These are phyloP conservation scores for Fusarium tupiense DNA, from an alignment of 2,329 filamentous ascomycete genomes.

Conservation along the genomic window DNA sequence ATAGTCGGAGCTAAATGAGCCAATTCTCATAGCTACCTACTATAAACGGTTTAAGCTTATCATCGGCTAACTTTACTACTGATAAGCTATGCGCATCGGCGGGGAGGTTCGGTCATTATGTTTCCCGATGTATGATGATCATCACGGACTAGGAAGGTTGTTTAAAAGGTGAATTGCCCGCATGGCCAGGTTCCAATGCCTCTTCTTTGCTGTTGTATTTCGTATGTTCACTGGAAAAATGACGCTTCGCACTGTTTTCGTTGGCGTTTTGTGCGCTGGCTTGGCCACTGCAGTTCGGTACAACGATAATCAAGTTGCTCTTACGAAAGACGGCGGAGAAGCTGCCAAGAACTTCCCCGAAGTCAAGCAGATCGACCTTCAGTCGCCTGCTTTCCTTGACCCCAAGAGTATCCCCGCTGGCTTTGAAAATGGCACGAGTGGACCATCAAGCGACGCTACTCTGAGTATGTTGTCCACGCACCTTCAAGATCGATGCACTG, in stretches of 20 bases:
- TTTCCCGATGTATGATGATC: background rate
- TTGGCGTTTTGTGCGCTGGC: constrained; percentile 30
- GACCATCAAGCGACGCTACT: constrained; percentile 38
- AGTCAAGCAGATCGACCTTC: constrained; percentile 33
- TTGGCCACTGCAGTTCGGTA: constrained; percentile 36
- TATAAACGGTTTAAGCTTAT: constrained; percentile 29
- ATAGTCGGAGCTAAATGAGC: background rate
- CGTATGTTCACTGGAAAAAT: background rate
- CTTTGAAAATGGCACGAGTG: constrained; percentile 44
- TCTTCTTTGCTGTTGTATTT: background rate
- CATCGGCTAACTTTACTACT: constrained; percentile 7
- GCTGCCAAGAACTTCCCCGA: constrained; percentile 40
- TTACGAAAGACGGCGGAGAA: constrained; percentile 34
- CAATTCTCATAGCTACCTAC: constrained; percentile 19
- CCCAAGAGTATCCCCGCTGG: constrained; percentile 35
- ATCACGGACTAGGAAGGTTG: background rate
- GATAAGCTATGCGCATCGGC: constrained; percentile 23
- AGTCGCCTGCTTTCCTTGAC: constrained; percentile 41
- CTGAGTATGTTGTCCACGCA: background rate
- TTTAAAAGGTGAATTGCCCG: constrained; percentile 8
- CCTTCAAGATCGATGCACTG: background rate
- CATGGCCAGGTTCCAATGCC: background rate
- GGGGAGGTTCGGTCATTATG: background rate
- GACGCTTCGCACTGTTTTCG: background rate
- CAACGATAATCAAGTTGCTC: constrained; percentile 39